Evolutionary conservation across 345 rosid species (phyloP).

Genomic region (Stellera chamaejasme): DNA sequence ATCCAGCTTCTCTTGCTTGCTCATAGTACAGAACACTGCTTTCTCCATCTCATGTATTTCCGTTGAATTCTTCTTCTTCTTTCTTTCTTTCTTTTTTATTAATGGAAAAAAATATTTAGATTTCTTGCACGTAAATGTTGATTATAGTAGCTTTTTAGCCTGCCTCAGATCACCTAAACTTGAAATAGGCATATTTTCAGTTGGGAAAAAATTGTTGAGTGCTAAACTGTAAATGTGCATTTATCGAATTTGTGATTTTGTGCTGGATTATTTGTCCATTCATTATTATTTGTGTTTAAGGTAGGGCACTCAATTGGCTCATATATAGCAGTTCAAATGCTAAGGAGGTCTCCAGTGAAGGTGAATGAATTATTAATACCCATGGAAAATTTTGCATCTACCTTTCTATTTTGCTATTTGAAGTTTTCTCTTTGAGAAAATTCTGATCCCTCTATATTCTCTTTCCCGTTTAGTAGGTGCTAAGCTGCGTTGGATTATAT

Average conservation of each 20-base stretch:
- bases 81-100: too few species aligned
- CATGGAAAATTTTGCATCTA: constrained; percentile 2
- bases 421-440: neutral
- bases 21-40: too few species aligned
- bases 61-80: too few species aligned
- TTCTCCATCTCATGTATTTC: too few species aligned
- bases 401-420: neutral
- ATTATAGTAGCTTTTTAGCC: too few species aligned
- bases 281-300: constrained; percentile 25
- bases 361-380: constrained; percentile 21
- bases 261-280: constrained; percentile 10
- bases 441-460: constrained; percentile 1
- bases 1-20: too few species aligned
- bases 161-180: too few species aligned
- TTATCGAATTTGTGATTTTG: neutral
- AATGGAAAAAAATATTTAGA: too few species aligned
- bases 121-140: too few species aligned
- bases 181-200: too few species aligned
- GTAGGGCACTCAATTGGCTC: constrained; percentile 91
- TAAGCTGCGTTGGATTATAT: constrained; percentile 55
- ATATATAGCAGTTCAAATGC: constrained; percentile 50
- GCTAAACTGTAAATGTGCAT: too few species aligned
- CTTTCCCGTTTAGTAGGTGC: constrained; percentile 30
- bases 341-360: constrained; percentile 47
- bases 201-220: too few species aligned